Evolutionary conservation across 306 rosid genomes (phyloP).

Genomic region (Dryas octopetala): DNA sequence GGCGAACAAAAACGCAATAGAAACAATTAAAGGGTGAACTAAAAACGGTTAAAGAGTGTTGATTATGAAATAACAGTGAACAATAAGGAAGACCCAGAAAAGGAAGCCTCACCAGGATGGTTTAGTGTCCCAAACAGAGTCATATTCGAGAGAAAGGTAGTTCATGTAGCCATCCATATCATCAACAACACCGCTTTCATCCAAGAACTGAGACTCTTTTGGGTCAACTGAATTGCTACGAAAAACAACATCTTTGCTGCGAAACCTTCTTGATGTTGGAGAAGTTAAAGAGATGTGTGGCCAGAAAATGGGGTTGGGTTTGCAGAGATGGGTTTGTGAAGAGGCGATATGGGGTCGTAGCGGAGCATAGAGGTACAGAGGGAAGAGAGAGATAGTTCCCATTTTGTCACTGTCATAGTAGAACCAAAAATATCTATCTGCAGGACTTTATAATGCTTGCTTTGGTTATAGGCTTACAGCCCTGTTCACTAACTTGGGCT

Average conservation of each 20-base stretch:
- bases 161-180: constrained; percentile 91
- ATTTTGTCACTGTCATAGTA: constrained; percentile 29
- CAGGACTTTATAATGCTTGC: neutral
- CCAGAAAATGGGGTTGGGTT: constrained; percentile 14
- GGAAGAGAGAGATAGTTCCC: constrained; percentile 42
- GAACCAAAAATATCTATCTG: constrained; percentile 12
- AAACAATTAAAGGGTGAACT: neutral
- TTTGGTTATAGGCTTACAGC: neutral
- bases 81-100: neutral
- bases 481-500: neutral
- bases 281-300: constrained; percentile 23
- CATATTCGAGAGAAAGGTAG: constrained; percentile 82
- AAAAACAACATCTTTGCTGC: constrained; percentile 23
- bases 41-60: neutral
- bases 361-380: constrained; percentile 28
- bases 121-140: constrained; percentile 96
- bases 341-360: constrained; percentile 15
- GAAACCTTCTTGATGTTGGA: constrained; percentile 21
- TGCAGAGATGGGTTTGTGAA: constrained; percentile 29
- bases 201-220: constrained; percentile 55
- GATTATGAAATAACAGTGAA: neutral
- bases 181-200: constrained; percentile 57
- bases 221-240: constrained; percentile 40
- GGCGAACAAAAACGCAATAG: neutral
- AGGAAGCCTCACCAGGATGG: constrained; percentile 66